A percentile compares a stretch with the other conserved stretches of the same genome.
Conservation (phyloP, 306 rosid genomes). For the Corylus avellana region DNA sequence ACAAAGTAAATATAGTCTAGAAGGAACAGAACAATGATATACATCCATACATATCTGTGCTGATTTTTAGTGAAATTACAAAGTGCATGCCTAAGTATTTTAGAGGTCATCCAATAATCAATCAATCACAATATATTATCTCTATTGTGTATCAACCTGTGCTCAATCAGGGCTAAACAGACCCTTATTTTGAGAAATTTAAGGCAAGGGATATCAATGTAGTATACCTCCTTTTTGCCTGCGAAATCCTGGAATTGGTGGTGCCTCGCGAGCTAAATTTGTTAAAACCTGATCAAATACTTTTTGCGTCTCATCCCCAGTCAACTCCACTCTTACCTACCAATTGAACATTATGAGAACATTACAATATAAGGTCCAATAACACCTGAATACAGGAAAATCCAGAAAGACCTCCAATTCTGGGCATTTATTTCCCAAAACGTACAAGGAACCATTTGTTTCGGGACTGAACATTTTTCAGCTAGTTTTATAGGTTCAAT, state of each 20-base stretch:
- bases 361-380: neutral
- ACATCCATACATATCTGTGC: too few species aligned
- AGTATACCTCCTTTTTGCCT: constrained; percentile 77
- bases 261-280: constrained; percentile 69
- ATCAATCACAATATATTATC: neutral
- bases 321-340: constrained; percentile 76
- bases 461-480: neutral
- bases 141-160: neutral
- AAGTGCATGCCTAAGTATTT: neutral
- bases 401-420: neutral
- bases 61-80: neutral
- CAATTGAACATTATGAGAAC: constrained; percentile 24
- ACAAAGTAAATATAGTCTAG: neutral
- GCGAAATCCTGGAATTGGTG: constrained; percentile 90
- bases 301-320: constrained; percentile 67
- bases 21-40: neutral
- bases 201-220: neutral
- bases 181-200: neutral
- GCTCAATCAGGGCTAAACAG: neutral
- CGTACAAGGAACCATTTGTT: neutral
- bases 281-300: constrained; percentile 60
- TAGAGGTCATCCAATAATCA: neutral
- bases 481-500: constrained; percentile 12
- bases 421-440: neutral
- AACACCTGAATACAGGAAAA: neutral